Evolutionary conservation across 2,329 filamentous ascomycete species (phyloP), one percentile per base, ranked within the genome.

Genomic region (Scleromitrula shiraiana): DNA sequence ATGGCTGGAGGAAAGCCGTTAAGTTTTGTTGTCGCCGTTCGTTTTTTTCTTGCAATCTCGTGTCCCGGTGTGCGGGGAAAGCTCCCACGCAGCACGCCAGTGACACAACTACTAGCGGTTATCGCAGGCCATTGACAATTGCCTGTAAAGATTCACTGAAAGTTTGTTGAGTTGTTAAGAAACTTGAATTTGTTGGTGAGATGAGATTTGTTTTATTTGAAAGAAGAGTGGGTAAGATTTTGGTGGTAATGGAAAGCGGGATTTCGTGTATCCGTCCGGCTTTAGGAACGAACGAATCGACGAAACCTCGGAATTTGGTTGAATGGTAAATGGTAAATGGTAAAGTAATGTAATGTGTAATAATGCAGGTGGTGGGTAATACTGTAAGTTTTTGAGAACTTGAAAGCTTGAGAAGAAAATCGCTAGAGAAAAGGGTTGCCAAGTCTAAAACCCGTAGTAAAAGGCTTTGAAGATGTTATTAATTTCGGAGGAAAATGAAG

Each of bases 31-130:
- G 50, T 57, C 47, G 56, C 42, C 51, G 51, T 43, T 41, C 48
- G 51, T 35, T 41, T 46, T 17, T 44, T 50, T 42, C 56, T 58
- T 50, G 49, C 57, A 62, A 59, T 62, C 55, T 62, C 60, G 66
- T 67, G 65, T 62, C 70, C 65, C 71, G 71, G 72, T 71, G 71
- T 76, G 74, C 74, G 75, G 75, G 74, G 71, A 74, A 72, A 61
- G 66, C 66, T 74, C 73, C 73, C 74, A 72, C 72, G 70, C 73
- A 70, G 74, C 72, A 74, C 73, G 71, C 72, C 73, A 73, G 71
- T 71, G 65, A 68, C 67, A 68, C 67, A 62, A 59, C 58, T 65
- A 57, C 70, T 78, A 79, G 65, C 71, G 70, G 67, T 72, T 72
- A 68, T 72, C 67, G 65, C 70, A 68, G 73, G 71, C 72, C 77